Evolutionary conservation across 2,329 filamentous ascomycete genomes (phyloP).

Genomic region (Penicillium thymicola): DNA sequence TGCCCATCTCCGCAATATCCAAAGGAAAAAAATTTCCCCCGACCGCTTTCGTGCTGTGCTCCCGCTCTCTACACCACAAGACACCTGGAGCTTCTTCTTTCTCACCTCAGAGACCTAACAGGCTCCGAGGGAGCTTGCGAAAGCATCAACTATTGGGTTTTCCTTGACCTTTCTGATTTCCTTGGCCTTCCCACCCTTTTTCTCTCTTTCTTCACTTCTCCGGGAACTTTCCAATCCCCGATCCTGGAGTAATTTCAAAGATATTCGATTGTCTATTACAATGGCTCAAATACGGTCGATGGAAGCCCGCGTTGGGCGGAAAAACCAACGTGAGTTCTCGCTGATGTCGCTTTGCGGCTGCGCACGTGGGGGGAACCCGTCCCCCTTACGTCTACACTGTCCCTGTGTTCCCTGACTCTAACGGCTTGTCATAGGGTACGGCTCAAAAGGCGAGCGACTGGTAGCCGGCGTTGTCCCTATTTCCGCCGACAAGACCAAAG

Average conservation of each 20-base stretch:
- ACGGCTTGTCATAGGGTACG: conserved; percentile 66
- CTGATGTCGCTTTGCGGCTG: conserved; percentile 2
- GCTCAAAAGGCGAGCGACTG: conserved; percentile 83
- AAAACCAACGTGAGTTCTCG: conserved; percentile 49
- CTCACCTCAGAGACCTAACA: conserved; percentile 7
- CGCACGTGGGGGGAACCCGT: conserved; percentile 22
- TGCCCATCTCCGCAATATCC: conserved; percentile 13
- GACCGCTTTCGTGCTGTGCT: conserved; percentile 25
- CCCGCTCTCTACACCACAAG: conserved; percentile 1
- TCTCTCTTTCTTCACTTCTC: conserved; percentile 8
- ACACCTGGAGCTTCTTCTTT: conserved; percentile 13
- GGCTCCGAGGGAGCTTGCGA: conserved; percentile 25
- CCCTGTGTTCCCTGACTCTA: conserved; percentile 18
- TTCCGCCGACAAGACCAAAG: conserved; percentile 78
- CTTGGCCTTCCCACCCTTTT: conserved; percentile 3
- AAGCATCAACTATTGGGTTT: neutral
- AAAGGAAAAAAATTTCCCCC: conserved; percentile 31
- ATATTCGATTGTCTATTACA: conserved; percentile 21
- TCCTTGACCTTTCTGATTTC: neutral
- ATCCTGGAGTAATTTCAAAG: neutral
- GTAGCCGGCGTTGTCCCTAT: conserved; percentile 93
- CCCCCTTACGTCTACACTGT: conserved; percentile 7
- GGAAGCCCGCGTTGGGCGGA: conserved; percentile 48
- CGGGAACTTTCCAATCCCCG: neutral
- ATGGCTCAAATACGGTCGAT: conserved; percentile 46